Base-by-base conservation (phyloP, 208 protist genomes). In the Crithidia bombi region DNA sequence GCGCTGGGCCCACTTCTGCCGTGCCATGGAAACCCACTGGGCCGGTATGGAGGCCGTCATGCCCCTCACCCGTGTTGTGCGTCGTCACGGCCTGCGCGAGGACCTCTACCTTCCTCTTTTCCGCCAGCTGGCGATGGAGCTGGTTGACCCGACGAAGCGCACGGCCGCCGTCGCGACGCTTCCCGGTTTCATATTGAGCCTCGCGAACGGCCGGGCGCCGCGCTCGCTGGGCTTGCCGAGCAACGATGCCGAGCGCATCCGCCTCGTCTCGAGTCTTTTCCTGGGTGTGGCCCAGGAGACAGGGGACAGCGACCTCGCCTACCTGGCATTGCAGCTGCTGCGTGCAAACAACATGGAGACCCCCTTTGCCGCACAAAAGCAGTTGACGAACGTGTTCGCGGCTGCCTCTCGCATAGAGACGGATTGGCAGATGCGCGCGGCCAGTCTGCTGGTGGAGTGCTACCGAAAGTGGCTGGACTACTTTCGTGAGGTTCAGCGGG, bases 371-470 rank as follows among this genome's bases (percentile, higher is more conserved):
- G 83, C 86, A 6, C 90, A 95, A 75, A 95, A 95, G 66, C 81
- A 90, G 65, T 68, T 95, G 21, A 93, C 90, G 7, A 95, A 91
- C 65, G 90, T 93, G 19, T 95, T 95, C 62, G 73, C 90, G 7
- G 78, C 84, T 5, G 72, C 84, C 14, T 82, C 85, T n/a, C 83
- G 90, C 7, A 87, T 93, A 38, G 57, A 90, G 55, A 95, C 79
- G 12, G 90, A 95, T 51, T 95, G 90, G 88, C 81, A 86, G 70
- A 79, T 91, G 79, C 87, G 90, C 14, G 59, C 65, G 35, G 85
- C 82, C 0, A 89, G 90, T 4, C 80, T 89, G 55, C 79, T 95
- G 14, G 66, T 78, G 32, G 84, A 85, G 71, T 75, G 66, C 25
- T 73, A 84, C 35, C 80, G 73, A 0, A 79, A 82, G 57, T 95